Base-by-base conservation (phyloP, 495 filamentous ascomycete genomes). In the Penicillium fimorum region DNA sequence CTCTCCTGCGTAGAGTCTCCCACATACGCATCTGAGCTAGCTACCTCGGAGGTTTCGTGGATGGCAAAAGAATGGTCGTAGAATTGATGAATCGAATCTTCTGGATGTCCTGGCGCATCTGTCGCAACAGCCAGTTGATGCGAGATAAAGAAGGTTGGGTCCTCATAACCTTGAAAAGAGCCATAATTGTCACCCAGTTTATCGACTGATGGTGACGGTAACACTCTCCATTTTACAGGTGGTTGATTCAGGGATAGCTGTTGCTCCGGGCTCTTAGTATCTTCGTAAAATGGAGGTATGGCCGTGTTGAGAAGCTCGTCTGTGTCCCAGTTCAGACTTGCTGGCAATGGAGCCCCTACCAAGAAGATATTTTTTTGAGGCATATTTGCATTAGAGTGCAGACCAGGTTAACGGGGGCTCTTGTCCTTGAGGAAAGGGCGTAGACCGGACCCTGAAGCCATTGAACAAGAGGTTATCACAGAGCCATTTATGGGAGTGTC, bases 51-150 rank as follows among this genome's bases (percentile, higher is more conserved):
- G 2, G 64, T 61, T 56, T 87, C 79, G 58, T 92, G 84, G 5
- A 86, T 62, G 7, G 81, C 80, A 33, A 91, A 78, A 0, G 89
- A 91, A 63, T 89, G 84, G 57, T 90, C 82, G 64, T 90, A 89
- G 63, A 91, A 91, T 56, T 84, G 80, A 11, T 82, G 68, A 6
- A 69, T 53, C 5, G 79, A 73, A 50, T 78, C 76, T 71, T 53
- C 27, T 42, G 27, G 3, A 8, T 54, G 30, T 55, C 42, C 18
- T 59, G 61, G 17, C 50, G 27, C 15, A 30, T 47, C 27, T 47
- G 17, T 20, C 4, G 61, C 57, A 43, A 55, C 64, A 38, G 57
- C 64, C 48, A 76, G 75, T 53, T 79, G 70, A 18, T 70, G 56
- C 20, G 76, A 71, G 2, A 70, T 76, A 50, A 87, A 73, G 62